Base-by-base conservation (phyloP, 306 rosid genomes). In the Phaseolus lunatus region DNA sequence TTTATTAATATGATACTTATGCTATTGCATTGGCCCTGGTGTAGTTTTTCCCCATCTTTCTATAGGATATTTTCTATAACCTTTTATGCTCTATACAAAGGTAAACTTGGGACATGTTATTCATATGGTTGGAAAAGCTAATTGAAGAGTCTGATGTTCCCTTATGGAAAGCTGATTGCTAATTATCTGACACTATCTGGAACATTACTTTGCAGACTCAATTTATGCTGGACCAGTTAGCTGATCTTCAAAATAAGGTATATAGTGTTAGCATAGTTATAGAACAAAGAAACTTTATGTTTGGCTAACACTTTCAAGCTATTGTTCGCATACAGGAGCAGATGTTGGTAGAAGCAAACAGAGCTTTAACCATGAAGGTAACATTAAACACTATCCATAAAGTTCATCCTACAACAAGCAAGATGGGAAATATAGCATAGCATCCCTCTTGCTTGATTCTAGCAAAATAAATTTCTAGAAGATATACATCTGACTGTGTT, bases 201-300 rank as follows among this genome's bases (percentile, higher is more conserved):
- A 66, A 80, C 61, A 11, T 71, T 20, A 75, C 64, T 70, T 84
- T 87, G 85, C 93, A 95, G 99, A 95, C 99, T n/a, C 99, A 95
- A 70, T 87, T 59, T 78, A 88, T 95, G 99, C 91, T 95, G 77
- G 99, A 92, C 90, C 97, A 88, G 82, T 91, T 95, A 67, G 49
- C 89, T 88, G 97, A 92, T 76, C 97, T 92, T 80, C 97, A 95
- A 74, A 92, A 83, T 78, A 90, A 87, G 97, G 99, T 95, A 90
- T 27, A 52, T 33, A 4, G 9, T 39, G 18, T 22, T 59, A 15
- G 9, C 31, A 65, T 64, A 10, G 18, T 35, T 35, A 45, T 11
- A 14, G 10, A 67, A 9, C 8, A 61, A 61, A 27, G 9, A 2
- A 61, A 74, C 6, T 58, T 76, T 44, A 18, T 75, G 9, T 61